A percentile compares a stretch with the other conserved stretches of the same genome.
These are phyloP conservation scores for Xylariaceae sp. DNA, from an alignment of 2,329 filamentous ascomycete species.

Conservation along the genomic window DNA sequence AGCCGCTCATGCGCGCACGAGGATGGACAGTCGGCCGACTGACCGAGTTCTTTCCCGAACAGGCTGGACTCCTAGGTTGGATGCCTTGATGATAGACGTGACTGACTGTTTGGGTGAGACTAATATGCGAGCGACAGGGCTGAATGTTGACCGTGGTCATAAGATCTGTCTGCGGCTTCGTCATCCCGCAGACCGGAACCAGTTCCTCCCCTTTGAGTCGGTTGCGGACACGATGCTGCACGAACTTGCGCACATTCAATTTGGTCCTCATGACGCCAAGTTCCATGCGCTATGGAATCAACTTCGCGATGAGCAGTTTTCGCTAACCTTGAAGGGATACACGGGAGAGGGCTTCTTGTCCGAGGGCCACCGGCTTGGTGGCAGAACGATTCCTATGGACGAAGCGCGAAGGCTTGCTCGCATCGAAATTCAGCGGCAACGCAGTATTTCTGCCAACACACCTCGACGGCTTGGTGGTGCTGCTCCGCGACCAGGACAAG, in stretches of 20 bases:
- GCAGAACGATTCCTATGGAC: conserved; percentile 56
- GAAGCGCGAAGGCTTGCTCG: conserved; percentile 73
- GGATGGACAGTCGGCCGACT: conserved; percentile 74
- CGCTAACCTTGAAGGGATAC: conserved; percentile 73
- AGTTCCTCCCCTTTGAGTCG: conserved; percentile 76
- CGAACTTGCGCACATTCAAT: conserved; percentile 83
- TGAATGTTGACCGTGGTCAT: conserved; percentile 72
- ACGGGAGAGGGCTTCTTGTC: conserved; percentile 85
- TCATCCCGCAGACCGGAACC: conserved; percentile 64
- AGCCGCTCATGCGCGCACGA: conserved; percentile 87
- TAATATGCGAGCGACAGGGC: conserved; percentile 39
- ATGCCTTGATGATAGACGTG: background rate
- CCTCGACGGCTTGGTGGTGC: conserved; percentile 69
- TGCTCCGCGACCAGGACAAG: conserved; percentile 47
- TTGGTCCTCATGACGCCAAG: conserved; percentile 73
- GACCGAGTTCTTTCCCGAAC: conserved; percentile 76
- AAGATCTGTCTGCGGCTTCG: conserved; percentile 80
- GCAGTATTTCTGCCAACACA: conserved; percentile 51
- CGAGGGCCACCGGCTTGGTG: conserved; percentile 68
- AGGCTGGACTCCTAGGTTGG: conserved; percentile 66
- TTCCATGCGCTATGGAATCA: conserved; percentile 89
- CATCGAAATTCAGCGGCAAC: conserved; percentile 66
- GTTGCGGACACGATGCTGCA: conserved; percentile 90
- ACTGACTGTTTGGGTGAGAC: background rate
- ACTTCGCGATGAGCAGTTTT: conserved; percentile 77